A percentile compares a stretch with the other conserved stretches of the same genome.
These are phyloP conservation scores for Hyphopichia buzzinii DNA, from an alignment of 1,139 yeast species.

Conservation along the genomic window DNA sequence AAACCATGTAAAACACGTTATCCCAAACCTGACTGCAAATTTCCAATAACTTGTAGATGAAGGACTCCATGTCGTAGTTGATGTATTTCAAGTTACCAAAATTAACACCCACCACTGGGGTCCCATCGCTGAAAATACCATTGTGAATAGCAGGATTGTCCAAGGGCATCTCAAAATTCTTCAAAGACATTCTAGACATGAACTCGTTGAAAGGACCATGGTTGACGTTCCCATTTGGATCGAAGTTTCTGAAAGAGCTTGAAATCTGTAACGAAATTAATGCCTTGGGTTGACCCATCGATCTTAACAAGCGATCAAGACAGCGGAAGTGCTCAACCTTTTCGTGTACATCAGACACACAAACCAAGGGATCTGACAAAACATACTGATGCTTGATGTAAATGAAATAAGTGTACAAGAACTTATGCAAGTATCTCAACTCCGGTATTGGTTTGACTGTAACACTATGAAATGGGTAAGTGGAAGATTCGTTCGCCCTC, in stretches of 20 bases:
- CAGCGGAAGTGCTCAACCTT: conserved; percentile 22
- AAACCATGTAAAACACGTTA: conserved; percentile 56
- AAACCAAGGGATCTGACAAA: conserved; percentile 19
- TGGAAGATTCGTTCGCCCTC: conserved; percentile 7
- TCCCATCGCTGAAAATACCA: conserved; percentile 69
- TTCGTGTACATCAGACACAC: conserved; percentile 21
- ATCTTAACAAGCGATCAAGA: conserved; percentile 29
- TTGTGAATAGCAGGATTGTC: conserved; percentile 56
- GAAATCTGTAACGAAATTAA: conserved; percentile 55
- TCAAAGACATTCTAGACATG: conserved; percentile 65
- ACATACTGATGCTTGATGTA: conserved; percentile 47
- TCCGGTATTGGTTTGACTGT: conserved; percentile 40
- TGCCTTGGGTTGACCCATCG: conserved; percentile 41
- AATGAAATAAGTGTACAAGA: conserved; percentile 59
- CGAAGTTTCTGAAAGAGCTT: conserved; percentile 42
- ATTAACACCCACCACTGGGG: conserved; percentile 63
- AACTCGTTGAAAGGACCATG: conserved; percentile 64
- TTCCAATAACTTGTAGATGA: conserved; percentile 64
- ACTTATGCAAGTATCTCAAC: conserved; percentile 60
- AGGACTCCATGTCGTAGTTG: conserved; percentile 51
- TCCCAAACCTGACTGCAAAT: conserved; percentile 75
- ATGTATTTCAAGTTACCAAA: conserved; percentile 41
- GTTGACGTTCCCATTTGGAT: conserved; percentile 40
- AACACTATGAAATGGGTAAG: conserved; percentile 29
- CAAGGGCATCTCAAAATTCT: conserved; percentile 45